phyloP scores from a whole-genome alignment of 2,329 filamentous ascomycete species.

The Parastagonospora avenae region DNA sequence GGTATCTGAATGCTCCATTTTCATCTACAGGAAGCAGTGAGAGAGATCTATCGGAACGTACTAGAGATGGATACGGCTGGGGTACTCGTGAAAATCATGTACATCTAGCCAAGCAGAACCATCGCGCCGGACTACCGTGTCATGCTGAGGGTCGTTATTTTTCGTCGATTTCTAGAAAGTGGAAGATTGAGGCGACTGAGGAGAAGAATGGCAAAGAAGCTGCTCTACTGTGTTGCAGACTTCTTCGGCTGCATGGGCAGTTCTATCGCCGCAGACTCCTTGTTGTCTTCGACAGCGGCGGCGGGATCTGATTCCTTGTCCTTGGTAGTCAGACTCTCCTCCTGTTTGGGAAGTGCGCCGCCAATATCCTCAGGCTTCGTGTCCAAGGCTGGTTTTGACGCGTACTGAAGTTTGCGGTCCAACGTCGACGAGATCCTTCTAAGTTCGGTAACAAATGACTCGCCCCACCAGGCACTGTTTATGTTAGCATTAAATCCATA shows the following conservation, averaged over 20 bases:
- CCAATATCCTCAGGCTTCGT: not conserved
- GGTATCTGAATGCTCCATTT: not conserved
- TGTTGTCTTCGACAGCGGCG: constrained; percentile 9
- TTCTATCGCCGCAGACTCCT: constrained; percentile 1
- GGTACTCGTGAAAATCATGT: constrained; percentile 2
- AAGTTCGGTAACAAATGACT: constrained; percentile 88
- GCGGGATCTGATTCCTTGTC: constrained; percentile 22
- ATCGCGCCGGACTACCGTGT: constrained; percentile 19
- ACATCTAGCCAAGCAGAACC: constrained; percentile 9
- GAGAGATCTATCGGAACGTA: not conserved
- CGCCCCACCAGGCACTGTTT: constrained; percentile 88
- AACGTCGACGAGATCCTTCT: constrained; percentile 61
- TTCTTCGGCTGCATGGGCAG: constrained; percentile 13
- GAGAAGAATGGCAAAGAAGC: constrained; percentile 1
- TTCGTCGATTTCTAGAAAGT: not conserved
- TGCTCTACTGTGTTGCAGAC: constrained; percentile 8
- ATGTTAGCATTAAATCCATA: constrained; percentile 19
- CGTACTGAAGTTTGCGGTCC: constrained; percentile 53
- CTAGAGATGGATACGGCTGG: not conserved
- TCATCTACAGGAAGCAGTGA: not conserved
- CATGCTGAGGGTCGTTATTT: constrained; percentile 9
- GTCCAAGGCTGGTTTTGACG: constrained; percentile 8
- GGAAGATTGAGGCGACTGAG: constrained; percentile 1
- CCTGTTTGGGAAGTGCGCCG: not conserved
- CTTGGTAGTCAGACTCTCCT: constrained; percentile 6